A percentile compares a stretch with the other conserved stretches of the same genome.
Conservation (phyloP, 1,284 basidiomycete species). For the Wallemia ichthyophaga region DNA sequence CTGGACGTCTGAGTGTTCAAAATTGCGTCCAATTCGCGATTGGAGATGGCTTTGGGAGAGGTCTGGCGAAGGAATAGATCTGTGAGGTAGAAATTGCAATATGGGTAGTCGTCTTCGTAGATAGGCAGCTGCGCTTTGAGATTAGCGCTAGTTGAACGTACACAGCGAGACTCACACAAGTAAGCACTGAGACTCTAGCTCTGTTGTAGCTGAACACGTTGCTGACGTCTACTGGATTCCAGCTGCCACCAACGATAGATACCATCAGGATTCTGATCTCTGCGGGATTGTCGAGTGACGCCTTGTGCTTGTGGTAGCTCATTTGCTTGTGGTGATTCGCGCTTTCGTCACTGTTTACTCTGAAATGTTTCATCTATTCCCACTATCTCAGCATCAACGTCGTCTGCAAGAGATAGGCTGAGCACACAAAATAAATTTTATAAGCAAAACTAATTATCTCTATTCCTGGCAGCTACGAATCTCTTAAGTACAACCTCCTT, state of each 20-base stretch:
- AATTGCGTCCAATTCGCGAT: neutral
- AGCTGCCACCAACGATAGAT: neutral
- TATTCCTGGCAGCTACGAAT: constrained; percentile 73
- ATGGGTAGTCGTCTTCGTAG: neutral
- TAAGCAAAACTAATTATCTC: constrained; percentile 20
- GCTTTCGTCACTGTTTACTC: neutral
- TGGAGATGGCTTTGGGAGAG: neutral
- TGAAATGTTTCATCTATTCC: neutral
- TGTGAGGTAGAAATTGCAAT: neutral
- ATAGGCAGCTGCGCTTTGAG: neutral
- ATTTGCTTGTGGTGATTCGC: neutral
- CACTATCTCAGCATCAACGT: neutral
- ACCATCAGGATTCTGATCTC: neutral
- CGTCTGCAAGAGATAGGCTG: neutral
- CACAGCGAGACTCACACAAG: neutral
- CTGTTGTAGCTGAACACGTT: neutral
- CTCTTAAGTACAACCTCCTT: constrained; percentile 58
- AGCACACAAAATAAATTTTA: neutral
- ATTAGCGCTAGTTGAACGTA: neutral
- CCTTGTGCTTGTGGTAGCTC: neutral
- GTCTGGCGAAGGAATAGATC: neutral
- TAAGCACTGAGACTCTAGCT: neutral
- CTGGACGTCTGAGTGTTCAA: neutral
- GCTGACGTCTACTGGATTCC: neutral
- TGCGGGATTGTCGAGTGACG: neutral